Percentiles rank a stretch among this genome's conserved stretches.
phyloP scores from a whole-genome alignment of 176 grass and related monocot species.

The Echinochloa phyllopogon region DNA sequence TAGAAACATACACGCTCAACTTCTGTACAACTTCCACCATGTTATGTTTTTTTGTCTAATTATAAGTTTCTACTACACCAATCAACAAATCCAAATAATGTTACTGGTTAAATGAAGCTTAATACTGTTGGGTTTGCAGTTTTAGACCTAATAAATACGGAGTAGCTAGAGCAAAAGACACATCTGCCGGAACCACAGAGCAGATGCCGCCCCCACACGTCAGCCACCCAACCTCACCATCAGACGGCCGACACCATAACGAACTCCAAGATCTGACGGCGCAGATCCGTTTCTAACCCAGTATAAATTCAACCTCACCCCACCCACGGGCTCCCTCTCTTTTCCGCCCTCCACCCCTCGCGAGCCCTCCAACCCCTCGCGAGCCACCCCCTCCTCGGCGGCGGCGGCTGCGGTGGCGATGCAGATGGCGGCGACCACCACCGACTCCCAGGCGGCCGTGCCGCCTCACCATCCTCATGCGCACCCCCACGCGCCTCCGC shows the following conservation, averaged over 20 bases:
- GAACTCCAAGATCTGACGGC: slow-evolving; percentile 46
- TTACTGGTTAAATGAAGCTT: background rate
- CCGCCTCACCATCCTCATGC: slow-evolving; percentile 40
- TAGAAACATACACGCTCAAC: too few species aligned
- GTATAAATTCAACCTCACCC: slow-evolving; percentile 36
- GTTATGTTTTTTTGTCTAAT: too few species aligned
- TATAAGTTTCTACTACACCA: too few species aligned
- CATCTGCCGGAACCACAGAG: background rate
- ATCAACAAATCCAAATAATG: background rate
- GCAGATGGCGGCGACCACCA: slow-evolving; percentile 62
- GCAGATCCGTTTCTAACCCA: slow-evolving; percentile 5
- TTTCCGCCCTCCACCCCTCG: slow-evolving; percentile 52
- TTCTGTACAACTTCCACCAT: too few species aligned
- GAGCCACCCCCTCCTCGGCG: slow-evolving; percentile 20
- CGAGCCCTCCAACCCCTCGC: slow-evolving; percentile 42
- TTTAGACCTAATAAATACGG: background rate
- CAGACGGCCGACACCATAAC: slow-evolving; percentile 30
- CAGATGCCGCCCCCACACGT: slow-evolving; percentile 21
- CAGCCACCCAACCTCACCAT: slow-evolving; percentile 14
- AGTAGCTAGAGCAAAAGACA: background rate
- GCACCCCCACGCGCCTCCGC: slow-evolving; percentile 34
- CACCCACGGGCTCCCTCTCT: slow-evolving; percentile 51
- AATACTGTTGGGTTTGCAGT: background rate
- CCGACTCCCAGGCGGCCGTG: slow-evolving; percentile 47
- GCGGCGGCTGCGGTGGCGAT: slow-evolving; percentile 48